Base-by-base conservation (phyloP, 2,329 filamentous ascomycete species). In the Epichloe brachyelytri region DNA sequence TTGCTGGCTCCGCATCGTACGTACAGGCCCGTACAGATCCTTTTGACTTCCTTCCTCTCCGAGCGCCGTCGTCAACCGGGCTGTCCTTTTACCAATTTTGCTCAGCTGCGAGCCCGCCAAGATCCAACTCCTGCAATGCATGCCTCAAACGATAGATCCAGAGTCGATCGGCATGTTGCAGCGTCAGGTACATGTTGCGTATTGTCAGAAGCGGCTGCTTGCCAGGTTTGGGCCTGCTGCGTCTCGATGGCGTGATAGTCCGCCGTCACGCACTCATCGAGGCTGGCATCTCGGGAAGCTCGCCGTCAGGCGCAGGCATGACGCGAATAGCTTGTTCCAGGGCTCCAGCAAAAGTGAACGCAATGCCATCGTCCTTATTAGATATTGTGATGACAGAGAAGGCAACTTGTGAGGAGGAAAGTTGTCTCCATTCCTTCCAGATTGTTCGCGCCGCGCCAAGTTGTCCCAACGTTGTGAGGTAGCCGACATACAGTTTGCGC, bases 361-460 rank as follows among this genome's bases (percentile, higher is more conserved):
- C 51, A 33, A 58, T 20, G 8, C 30, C 39, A 15, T 50, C 51
- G 14, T 45, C 20, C 6, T 43, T 40, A 30, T 41, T 33, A 17
- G 30, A 48, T 17, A 30, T 5, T 2, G 33, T 11, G 8, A 20
- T 43, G 11, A 33, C 43, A 22, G 30, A 34, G 15, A 11, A 12
- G 19, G 45, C 10, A 46, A 44, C 17, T 41, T 19, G 4, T 34
- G 44, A 5, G 12, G 56, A 56, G 19, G 51, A 10, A 17, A 48
- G 15, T 22, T 51, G 48, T 33, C 51, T 60, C 58, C 61, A 61
- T 55, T 67, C 65, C 45, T 60, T 62, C 59, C 60, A 60, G 14
- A 68, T 53, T 26, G 60, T 65, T 38, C 62, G 54, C 8, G 58
- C 52, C 5, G 64, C 63, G 7, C 65, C 64, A 8, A 68, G 57